Evolutionary conservation across 148 eudicot species (phyloP).

Genomic region (Heliamphora exappendiculata): DNA sequence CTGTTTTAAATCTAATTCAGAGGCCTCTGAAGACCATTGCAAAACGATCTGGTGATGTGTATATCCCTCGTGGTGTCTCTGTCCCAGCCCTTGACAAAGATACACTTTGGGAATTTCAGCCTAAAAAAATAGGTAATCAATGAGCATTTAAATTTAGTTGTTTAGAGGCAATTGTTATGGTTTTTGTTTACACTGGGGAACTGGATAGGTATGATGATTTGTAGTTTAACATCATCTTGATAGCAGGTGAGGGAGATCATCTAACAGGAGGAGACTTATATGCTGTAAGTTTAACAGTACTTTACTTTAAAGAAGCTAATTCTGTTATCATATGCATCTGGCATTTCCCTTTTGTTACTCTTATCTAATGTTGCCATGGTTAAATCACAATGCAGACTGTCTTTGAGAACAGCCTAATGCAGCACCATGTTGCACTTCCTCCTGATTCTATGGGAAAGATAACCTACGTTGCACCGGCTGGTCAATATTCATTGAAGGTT

Average conservation of each 20-base stretch:
- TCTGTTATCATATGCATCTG: background rate
- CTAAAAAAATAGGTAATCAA: slow-evolving; percentile 65
- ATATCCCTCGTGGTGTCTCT: slow-evolving; percentile 97
- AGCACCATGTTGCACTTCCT: slow-evolving; percentile 86
- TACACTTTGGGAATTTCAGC: slow-evolving; percentile 91
- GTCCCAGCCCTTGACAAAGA: slow-evolving; percentile 96
- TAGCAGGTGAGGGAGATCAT: slow-evolving; percentile 89
- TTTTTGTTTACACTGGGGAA: background rate
- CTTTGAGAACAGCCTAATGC: slow-evolving; percentile 77
- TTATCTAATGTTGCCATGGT: slow-evolving; percentile 14
- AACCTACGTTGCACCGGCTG: slow-evolving; percentile 86
- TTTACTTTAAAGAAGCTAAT: background rate
- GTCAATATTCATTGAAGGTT: slow-evolving; percentile 87
- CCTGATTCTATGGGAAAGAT: slow-evolving; percentile 98
- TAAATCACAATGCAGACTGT: slow-evolving; percentile 49
- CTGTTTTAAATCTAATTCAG: slow-evolving; percentile 34
- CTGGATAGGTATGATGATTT: background rate
- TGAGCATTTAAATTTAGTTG: slow-evolving; percentile 5
- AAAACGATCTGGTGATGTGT: slow-evolving; percentile 82
- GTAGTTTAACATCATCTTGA: slow-evolving; percentile 2
- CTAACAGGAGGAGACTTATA: slow-evolving; percentile 96
- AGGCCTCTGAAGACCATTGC: slow-evolving; percentile 98
- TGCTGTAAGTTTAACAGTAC: slow-evolving; percentile 63
- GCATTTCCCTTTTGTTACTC: slow-evolving; percentile 2
- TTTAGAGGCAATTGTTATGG: background rate